Evolutionary conservation across 176 grass and related monocot species (phyloP).

Genomic region (Oryza rufipogon): DNA sequence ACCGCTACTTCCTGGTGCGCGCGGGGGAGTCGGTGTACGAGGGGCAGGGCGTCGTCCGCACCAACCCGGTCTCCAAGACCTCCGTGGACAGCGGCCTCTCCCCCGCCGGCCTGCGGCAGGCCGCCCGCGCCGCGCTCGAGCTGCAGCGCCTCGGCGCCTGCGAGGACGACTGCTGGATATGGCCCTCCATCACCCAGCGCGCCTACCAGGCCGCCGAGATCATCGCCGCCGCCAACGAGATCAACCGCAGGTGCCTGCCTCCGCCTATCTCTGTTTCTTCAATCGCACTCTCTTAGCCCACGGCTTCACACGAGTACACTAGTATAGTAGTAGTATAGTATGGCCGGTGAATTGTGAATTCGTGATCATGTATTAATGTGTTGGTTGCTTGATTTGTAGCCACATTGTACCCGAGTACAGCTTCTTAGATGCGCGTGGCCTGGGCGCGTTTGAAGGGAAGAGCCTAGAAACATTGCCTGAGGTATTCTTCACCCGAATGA

Average conservation of each 20-base stretch:
- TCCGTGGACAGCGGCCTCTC: constrained; percentile 90
- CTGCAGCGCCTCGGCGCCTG: constrained; percentile 79
- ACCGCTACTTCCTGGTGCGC: constrained; percentile 93
- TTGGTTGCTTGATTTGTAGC: constrained; percentile 45
- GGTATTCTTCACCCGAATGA: constrained; percentile 45
- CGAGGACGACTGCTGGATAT: constrained; percentile 94
- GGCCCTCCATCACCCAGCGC: constrained; percentile 93
- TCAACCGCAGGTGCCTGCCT: constrained; percentile 63
- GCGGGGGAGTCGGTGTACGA: constrained; percentile 89
- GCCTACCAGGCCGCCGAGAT: constrained; percentile 93
- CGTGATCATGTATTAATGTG: constrained; percentile 2
- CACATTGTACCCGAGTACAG: constrained; percentile 93
- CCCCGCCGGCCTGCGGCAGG: constrained; percentile 66
- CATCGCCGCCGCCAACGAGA: constrained; percentile 72
- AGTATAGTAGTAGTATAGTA: not conserved
- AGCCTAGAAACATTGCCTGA: constrained; percentile 66
- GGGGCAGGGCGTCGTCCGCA: constrained; percentile 65
- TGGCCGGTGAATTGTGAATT: not conserved
- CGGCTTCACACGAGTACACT: not conserved
- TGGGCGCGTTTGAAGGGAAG: constrained; percentile 85
- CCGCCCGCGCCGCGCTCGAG: constrained; percentile 76
- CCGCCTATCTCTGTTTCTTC: not conserved
- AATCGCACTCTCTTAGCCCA: not conserved
- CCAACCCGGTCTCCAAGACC: constrained; percentile 92
- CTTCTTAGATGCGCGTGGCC: constrained; percentile 90